Evolutionary conservation across 139 green algal genomes (phyloP).

Genomic region (Tetradesmus obliquus): DNA sequence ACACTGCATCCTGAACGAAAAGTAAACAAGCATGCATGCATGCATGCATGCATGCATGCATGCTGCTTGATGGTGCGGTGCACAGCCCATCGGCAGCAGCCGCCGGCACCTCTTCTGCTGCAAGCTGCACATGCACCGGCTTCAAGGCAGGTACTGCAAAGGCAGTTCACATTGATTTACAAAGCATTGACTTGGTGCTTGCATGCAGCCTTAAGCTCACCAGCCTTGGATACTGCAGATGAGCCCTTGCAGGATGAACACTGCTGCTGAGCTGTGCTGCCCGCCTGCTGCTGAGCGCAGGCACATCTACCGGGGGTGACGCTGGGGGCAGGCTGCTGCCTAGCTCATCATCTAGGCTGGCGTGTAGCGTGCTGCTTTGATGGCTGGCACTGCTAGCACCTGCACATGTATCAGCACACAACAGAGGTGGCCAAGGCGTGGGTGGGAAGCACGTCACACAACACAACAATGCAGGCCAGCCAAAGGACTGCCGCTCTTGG

Average conservation of each 20-base stretch:
- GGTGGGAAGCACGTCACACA: background rate
- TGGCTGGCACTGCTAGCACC: conserved; percentile 34
- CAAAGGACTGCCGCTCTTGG: background rate
- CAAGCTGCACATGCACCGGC: background rate
- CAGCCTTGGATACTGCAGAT: background rate
- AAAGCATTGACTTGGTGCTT: background rate
- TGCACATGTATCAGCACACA: conserved; percentile 10
- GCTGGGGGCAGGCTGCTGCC: background rate
- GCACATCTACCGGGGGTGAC: background rate
- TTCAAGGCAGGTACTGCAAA: background rate
- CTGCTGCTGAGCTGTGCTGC: conserved; percentile 3
- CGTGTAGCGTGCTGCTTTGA: conserved; percentile 41
- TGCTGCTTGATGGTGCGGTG: background rate
- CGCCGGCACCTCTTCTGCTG: background rate
- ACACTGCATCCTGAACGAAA: too few relatives aligned
- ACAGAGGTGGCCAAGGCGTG: background rate
- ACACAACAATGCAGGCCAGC: background rate
- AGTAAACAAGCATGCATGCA: background rate
- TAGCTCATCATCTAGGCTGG: conserved; percentile 19
- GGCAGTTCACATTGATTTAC: background rate
- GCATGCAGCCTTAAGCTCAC: background rate
- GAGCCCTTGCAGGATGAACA: background rate
- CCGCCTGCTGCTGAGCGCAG: background rate
- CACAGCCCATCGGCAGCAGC: background rate
- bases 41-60: background rate